These are phyloP conservation scores for Bipolaris oryzae DNA, from an alignment of 2,329 filamentous ascomycete species.

Conservation along the genomic window DNA sequence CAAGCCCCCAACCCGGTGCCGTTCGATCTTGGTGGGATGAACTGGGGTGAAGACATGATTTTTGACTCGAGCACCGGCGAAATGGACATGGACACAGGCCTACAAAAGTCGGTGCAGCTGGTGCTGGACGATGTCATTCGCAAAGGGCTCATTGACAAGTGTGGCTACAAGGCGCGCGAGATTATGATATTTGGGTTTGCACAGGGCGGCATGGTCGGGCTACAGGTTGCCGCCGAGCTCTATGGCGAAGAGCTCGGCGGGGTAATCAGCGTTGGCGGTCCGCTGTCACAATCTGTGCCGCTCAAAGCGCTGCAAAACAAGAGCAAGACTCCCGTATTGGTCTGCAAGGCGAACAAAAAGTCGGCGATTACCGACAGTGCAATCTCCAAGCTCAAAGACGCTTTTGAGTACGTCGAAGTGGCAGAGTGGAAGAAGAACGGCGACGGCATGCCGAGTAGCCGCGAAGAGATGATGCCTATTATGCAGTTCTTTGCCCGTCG, in stretches of 20 bases:
- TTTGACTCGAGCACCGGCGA: conserved; percentile 59
- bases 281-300: conserved; percentile 54
- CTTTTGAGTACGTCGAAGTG: conserved; percentile 60
- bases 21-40: conserved; percentile 68
- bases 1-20: conserved; percentile 74
- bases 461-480: conserved; percentile 86
- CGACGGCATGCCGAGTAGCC: conserved; percentile 80
- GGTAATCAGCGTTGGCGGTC: conserved; percentile 67
- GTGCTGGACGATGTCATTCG: conserved; percentile 53
- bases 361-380: conserved; percentile 66
- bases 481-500: conserved; percentile 82
- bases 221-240: conserved; percentile 52
- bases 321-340: conserved; percentile 66
- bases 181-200: conserved; percentile 63
- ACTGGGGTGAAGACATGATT: conserved; percentile 66
- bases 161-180: conserved; percentile 56
- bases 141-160: conserved; percentile 55
- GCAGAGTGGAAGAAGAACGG: conserved; percentile 60
- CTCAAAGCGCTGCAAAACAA: conserved; percentile 52
- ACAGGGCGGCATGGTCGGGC: conserved; percentile 63
- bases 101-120: conserved; percentile 52
- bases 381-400: conserved; percentile 66
- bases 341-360: conserved; percentile 61
- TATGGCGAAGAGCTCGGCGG: conserved; percentile 58
- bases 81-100: conserved; percentile 62